Conservation (phyloP, 2,329 filamentous ascomycete genomes). For the Microdochium trichocladiopsis region DNA sequence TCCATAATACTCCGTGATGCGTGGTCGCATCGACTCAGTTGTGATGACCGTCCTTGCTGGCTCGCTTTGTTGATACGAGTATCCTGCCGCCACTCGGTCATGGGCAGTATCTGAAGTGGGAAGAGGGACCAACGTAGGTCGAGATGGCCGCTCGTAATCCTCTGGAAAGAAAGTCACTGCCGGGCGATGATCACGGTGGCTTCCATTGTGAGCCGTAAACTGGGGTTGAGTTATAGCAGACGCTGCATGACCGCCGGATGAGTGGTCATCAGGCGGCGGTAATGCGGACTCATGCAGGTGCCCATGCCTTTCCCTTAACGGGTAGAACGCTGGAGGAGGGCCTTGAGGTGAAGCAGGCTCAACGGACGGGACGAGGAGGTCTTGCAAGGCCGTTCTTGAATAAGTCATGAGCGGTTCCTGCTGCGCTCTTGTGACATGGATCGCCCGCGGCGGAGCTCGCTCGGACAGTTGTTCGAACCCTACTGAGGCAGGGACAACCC, state of each 20-base stretch:
- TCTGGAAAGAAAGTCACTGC: neutral
- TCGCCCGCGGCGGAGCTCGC: neutral
- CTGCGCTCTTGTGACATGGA: neutral
- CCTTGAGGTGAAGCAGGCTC: slow-evolving; percentile 19
- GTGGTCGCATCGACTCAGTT: neutral
- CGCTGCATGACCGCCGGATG: neutral
- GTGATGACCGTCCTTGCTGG: neutral
- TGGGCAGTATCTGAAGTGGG: neutral
- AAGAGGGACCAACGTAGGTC: neutral
- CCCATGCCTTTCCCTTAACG: neutral
- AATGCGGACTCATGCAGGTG: neutral
- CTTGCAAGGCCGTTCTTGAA: slow-evolving; percentile 18
- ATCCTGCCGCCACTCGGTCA: neutral
- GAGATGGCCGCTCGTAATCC: neutral
- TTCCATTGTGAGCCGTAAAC: neutral
- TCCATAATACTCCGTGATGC: neutral
- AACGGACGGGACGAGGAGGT: slow-evolving; percentile 22
- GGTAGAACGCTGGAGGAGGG: slow-evolving; percentile 2
- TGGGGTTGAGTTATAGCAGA: neutral
- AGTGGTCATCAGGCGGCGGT: neutral
- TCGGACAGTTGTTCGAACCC: neutral
- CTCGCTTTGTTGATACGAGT: neutral
- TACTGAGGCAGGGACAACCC: neutral
- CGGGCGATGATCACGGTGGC: neutral
- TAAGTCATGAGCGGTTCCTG: slow-evolving; percentile 12